These are phyloP conservation scores for Pulicaria dysenterica DNA, from an alignment of 129 eudicot species.

Conservation along the genomic window DNA sequence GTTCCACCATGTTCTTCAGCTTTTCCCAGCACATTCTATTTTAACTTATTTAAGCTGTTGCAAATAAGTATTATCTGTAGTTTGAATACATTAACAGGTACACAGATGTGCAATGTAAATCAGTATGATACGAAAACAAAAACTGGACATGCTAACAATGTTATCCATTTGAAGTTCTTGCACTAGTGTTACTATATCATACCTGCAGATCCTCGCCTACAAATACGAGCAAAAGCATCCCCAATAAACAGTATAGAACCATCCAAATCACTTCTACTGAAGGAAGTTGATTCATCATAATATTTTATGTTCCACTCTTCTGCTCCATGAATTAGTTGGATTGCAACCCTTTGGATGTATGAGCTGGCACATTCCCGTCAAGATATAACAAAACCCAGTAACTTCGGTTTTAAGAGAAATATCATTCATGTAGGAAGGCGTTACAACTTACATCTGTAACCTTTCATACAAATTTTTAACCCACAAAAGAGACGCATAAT, in stretches of 20 bases:
- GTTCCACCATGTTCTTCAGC: neutral
- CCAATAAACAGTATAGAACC: slow-evolving; percentile 58
- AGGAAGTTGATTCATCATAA: slow-evolving; percentile 25
- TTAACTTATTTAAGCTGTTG: neutral
- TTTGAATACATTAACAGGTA: neutral
- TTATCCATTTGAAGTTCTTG: neutral
- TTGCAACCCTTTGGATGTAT: slow-evolving; percentile 63
- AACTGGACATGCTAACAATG: too few relatives aligned
- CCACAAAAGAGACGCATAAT: slow-evolving; percentile 1
- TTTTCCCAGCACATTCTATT: neutral
- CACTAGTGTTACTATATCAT: slow-evolving; percentile 25
- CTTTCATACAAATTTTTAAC: neutral
- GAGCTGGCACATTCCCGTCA: slow-evolving; percentile 52
- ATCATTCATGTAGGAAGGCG: slow-evolving; percentile 9
- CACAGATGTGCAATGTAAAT: neutral
- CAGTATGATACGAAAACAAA: too few relatives aligned
- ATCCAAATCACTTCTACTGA: slow-evolving; percentile 34
- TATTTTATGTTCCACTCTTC: slow-evolving; percentile 54
- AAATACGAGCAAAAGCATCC: slow-evolving; percentile 76
- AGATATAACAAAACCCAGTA: slow-evolving; percentile 39
- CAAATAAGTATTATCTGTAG: neutral
- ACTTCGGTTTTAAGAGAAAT: slow-evolving; percentile 17
- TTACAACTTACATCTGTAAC: neutral
- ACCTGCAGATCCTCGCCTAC: slow-evolving; percentile 96
- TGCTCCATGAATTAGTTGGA: slow-evolving; percentile 70